phyloP scores from a whole-genome alignment of 192 early-diverging fungal species.

The Linnemannia zychae region DNA sequence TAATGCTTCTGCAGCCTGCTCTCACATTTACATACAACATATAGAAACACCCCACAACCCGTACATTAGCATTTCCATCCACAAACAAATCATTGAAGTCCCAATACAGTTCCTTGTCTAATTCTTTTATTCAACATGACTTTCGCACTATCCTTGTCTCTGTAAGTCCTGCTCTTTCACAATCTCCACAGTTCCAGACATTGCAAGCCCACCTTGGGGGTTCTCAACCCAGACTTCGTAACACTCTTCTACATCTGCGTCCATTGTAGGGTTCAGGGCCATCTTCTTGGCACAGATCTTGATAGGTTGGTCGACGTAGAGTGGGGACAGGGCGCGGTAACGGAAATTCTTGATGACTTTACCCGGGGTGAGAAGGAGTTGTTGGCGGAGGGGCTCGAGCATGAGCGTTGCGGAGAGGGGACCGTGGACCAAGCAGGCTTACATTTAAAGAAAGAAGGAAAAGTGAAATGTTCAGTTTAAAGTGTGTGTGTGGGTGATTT shows the following conservation, averaged over 20 bases:
- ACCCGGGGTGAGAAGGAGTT: conserved; percentile 53
- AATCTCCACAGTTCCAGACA: conserved; percentile 74
- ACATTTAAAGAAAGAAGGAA: background rate
- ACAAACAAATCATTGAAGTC: too few species aligned
- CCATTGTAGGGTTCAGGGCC: conserved; percentile 56
- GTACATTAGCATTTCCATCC: too few species aligned
- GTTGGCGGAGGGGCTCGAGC: conserved; percentile 71
- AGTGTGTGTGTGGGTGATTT: background rate
- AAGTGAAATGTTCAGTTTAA: background rate
- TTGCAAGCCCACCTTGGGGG: conserved; percentile 73
- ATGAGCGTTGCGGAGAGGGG: conserved; percentile 85
- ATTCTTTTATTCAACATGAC: too few species aligned
- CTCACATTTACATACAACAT: too few species aligned
- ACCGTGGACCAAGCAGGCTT: conserved; percentile 80
- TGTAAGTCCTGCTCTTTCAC: background rate
- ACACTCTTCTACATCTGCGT: conserved; percentile 35
- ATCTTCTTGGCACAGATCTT: conserved; percentile 64
- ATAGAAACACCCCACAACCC: too few species aligned
- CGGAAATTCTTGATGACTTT: conserved; percentile 69
- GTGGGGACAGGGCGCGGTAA: conserved; percentile 79
- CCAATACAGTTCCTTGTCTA: too few species aligned
- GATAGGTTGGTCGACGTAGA: conserved; percentile 71
- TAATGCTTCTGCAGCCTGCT: background rate
- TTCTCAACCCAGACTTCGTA: conserved; percentile 83
- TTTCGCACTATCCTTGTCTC: background rate